Percentiles rank a stretch among this genome's conserved stretches.
phyloP scores from a whole-genome alignment of 371 early-diverging fungal genomes.

The Rhizopus delemar region DNA sequence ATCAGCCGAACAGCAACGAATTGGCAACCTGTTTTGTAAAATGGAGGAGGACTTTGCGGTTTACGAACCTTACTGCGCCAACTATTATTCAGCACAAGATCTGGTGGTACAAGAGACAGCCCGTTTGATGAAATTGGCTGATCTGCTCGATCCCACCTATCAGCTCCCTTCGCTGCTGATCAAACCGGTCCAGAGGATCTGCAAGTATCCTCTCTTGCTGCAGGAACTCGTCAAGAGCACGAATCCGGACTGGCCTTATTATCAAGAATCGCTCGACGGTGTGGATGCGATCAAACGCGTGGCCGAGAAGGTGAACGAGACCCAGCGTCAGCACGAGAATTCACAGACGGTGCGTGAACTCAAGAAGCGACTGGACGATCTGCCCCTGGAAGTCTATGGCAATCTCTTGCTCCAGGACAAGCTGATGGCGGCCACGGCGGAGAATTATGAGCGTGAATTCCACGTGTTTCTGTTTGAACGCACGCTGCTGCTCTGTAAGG shows the following conservation, averaged over 20 bases:
- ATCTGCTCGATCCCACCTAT: slow-evolving; percentile 81
- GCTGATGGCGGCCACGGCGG: slow-evolving; percentile 61
- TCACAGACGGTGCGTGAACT: slow-evolving; percentile 74
- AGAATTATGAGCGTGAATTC: slow-evolving; percentile 74
- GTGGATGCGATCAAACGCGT: slow-evolving; percentile 83
- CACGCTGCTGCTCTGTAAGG: slow-evolving; percentile 79
- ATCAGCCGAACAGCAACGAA: slow-evolving; percentile 77
- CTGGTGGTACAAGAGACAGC: slow-evolving; percentile 55
- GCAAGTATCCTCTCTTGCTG: slow-evolving; percentile 93
- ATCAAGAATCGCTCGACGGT: slow-evolving; percentile 77
- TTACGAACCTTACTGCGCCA: slow-evolving; percentile 94
- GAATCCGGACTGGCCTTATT: slow-evolving; percentile 66
- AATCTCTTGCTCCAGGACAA: slow-evolving; percentile 80
- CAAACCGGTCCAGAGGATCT: slow-evolving; percentile 96
- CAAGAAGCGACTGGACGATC: slow-evolving; percentile 60
- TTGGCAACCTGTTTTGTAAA: slow-evolving; percentile 79
- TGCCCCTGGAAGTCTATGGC: slow-evolving; percentile 68
- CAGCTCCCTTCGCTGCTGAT: slow-evolving; percentile 90
- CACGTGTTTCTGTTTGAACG: slow-evolving; percentile 87
- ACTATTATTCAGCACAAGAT: slow-evolving; percentile 80
- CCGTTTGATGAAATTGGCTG: slow-evolving; percentile 58
- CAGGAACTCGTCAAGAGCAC: slow-evolving; percentile 83
- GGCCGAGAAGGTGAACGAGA: slow-evolving; percentile 90
- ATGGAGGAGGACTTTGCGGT: slow-evolving; percentile 89
- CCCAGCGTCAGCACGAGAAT: slow-evolving; percentile 88